These are phyloP conservation scores for Saxophila tyrrhenica DNA, from an alignment of 495 filamentous ascomycete genomes.

Conservation along the genomic window DNA sequence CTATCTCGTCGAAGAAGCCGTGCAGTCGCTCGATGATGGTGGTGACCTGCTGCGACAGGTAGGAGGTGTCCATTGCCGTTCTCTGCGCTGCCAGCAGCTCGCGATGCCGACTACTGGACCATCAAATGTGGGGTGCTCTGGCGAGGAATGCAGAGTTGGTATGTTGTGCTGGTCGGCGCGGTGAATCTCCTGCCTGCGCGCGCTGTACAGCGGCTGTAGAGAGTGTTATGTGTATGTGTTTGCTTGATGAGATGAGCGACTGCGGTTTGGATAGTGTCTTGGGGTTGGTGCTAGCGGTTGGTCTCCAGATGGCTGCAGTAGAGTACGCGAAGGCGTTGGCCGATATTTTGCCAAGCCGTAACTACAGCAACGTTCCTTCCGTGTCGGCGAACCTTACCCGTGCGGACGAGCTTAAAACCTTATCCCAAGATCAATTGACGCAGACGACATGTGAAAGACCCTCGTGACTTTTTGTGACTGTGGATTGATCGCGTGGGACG, in stretches of 20 bases:
- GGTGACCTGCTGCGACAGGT: conserved; percentile 85
- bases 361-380: not conserved
- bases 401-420: too few relatives aligned
- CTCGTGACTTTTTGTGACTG: too few relatives aligned
- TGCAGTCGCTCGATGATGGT: conserved; percentile 84
- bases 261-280: not conserved
- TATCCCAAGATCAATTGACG: too few relatives aligned
- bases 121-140: conserved; percentile 8
- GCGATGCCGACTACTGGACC: conserved; percentile 4
- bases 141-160: conserved; percentile 11
- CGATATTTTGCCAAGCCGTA: too few relatives aligned
- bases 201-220: too few relatives aligned
- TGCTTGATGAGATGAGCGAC: not conserved
- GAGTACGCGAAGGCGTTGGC: too few relatives aligned
- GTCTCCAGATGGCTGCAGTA: not conserved
- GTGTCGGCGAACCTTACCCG: not conserved
- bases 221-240: too few relatives aligned
- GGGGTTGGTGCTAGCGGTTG: not conserved
- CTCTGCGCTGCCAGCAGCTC: conserved; percentile 11
- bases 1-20: conserved; percentile 92
- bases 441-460: too few relatives aligned
- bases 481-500: too few relatives aligned
- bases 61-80: conserved; percentile 69
- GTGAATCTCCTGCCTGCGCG: too few relatives aligned
- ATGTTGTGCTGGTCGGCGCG: not conserved